These are phyloP conservation scores for Aureobasidium mangrovei DNA, from an alignment of 2,329 filamentous ascomycete species.

Conservation along the genomic window DNA sequence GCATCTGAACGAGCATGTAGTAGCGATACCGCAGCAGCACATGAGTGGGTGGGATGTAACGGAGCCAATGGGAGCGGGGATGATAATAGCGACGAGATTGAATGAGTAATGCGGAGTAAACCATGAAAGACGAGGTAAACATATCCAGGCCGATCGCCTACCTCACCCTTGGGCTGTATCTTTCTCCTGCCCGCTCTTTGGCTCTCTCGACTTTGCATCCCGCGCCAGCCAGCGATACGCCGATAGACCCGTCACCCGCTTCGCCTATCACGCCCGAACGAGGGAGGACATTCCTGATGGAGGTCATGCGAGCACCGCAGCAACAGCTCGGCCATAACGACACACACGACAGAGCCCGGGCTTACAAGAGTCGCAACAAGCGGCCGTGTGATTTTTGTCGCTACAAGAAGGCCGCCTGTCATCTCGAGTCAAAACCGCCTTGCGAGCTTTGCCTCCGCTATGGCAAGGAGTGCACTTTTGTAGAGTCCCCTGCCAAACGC, in stretches of 20 bases:
- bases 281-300: conserved; percentile 1
- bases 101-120: conserved; percentile 11
- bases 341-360: conserved; percentile 23
- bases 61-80: neutral
- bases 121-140: neutral
- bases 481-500: conserved; percentile 31
- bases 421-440: conserved; percentile 34
- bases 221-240: neutral
- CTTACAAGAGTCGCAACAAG: conserved; percentile 31
- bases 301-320: neutral
- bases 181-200: conserved; percentile 4
- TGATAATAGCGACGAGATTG: neutral
- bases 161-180: neutral
- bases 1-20: conserved; percentile 1
- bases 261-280: conserved; percentile 10
- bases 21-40: conserved; percentile 3
- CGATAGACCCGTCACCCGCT: neutral
- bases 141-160: neutral
- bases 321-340: conserved; percentile 2
- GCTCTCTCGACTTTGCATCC: neutral
- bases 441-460: conserved; percentile 38
- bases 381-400: conserved; percentile 41
- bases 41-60: neutral
- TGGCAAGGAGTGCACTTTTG: conserved; percentile 37
- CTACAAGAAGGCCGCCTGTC: conserved; percentile 38